Evolutionary conservation across 1,284 basidiomycete genomes (phyloP), one percentile per base, ranked within the genome.

Genomic region (Pseudozyma tsukubaensis): DNA sequence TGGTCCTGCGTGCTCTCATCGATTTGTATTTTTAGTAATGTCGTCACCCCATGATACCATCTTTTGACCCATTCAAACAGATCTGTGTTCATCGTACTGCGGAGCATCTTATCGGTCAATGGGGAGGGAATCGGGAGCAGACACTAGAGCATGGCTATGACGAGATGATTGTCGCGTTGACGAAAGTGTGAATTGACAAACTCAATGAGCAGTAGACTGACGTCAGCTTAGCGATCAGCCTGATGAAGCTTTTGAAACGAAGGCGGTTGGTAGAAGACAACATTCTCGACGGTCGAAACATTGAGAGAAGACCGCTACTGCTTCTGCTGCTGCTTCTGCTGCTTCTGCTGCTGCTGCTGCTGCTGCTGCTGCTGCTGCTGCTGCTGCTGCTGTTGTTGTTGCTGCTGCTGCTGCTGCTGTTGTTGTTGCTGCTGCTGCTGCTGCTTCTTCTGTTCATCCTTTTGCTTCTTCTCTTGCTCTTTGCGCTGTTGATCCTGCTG

Each of bases 381-480:
- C 36, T 53, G 16, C 34, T 60, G 16, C 19, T 59, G 5, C 44
- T 61, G 24, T 34, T 51, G 11, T n/a, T 47, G 21, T n/a, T 45
- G 21, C 50, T 59, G 34, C 2, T 43, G 32, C 34, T 58, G 13
- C 43, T 59, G 35, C 13, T 53, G 4, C 52, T 40, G 14, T 14
- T 60, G n/a, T n/a, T n/a, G n/a, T n/a, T n/a, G n/a, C n/a, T n/a
- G 43, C 44, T 45, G 21, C 50, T 59, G 34, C 2, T 43, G 32
- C 34, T 58, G 13, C 43, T 59, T 43, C 13, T 53, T 10, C 52
- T 40, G 14, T 14, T 60, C 13, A 11, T 54, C 10, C 44, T 49
- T 45, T 13, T n/a, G 9, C 18, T 49, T 49, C 32, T 61, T 18
- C 43, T 52, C 60, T 66, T 61, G 19, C 54, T 62, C 92, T 34